Percentiles rank a stretch among this genome's conserved stretches.
These are phyloP conservation scores for Lanmaoa rubissima DNA, from an alignment of 768 basidiomycete genomes.

Conservation along the genomic window DNA sequence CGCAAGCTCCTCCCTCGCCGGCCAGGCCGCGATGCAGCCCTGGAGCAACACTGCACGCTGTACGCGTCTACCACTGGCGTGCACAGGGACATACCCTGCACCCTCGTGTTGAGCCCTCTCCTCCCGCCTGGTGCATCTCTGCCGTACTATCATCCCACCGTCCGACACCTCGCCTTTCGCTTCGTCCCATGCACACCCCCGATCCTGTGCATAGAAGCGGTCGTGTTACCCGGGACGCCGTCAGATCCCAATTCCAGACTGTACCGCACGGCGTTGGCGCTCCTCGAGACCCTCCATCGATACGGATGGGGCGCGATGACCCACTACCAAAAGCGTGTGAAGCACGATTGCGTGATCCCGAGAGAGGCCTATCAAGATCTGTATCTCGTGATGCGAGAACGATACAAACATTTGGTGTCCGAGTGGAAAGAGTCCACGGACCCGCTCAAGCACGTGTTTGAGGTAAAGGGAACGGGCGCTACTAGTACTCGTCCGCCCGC, in stretches of 20 bases:
- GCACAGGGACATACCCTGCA: slow-evolving; percentile 28
- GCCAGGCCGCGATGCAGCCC: slow-evolving; percentile 66
- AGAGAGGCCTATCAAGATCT: slow-evolving; percentile 86
- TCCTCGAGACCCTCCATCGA: slow-evolving; percentile 82
- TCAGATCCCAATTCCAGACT: slow-evolving; percentile 60
- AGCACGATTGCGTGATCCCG: slow-evolving; percentile 77
- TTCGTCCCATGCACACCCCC: slow-evolving; percentile 43
- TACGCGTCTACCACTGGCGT: slow-evolving; percentile 38
- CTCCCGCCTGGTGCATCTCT: slow-evolving; percentile 43
- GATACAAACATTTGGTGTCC: slow-evolving; percentile 72
- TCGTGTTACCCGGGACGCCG: slow-evolving; percentile 43
- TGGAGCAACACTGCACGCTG: slow-evolving; percentile 82
- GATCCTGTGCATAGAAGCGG: slow-evolving; percentile 21
- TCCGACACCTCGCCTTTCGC: slow-evolving; percentile 79
- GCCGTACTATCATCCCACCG: slow-evolving; percentile 90
- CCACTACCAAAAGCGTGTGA: slow-evolving; percentile 82
- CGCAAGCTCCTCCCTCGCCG: slow-evolving; percentile 74
- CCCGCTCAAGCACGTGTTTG: slow-evolving; percentile 87
- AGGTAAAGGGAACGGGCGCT: slow-evolving; percentile 41
- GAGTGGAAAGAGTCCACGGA: slow-evolving; percentile 83
- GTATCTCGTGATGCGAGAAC: slow-evolving; percentile 82
- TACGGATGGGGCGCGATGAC: slow-evolving; percentile 84
- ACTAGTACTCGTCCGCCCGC: too few species aligned
- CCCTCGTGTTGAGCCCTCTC: slow-evolving; percentile 62
- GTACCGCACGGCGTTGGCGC: slow-evolving; percentile 75